These are phyloP conservation scores for Micractinium sp. DNA, from an alignment of 139 green algal genomes.

Conservation along the genomic window DNA sequence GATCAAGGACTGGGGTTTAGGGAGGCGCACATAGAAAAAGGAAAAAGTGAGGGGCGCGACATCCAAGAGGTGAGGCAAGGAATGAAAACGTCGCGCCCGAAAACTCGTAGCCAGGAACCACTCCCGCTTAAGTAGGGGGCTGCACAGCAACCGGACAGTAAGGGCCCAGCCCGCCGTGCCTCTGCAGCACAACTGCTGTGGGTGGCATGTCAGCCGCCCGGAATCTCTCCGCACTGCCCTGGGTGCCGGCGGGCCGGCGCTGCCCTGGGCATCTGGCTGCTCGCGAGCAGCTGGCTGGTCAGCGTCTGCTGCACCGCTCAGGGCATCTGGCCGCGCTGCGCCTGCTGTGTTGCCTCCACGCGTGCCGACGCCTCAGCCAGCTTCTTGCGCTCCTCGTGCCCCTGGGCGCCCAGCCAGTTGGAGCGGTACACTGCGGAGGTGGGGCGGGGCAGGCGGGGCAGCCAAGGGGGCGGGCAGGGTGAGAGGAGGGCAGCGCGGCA, in stretches of 20 bases:
- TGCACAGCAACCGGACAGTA: too few relatives aligned
- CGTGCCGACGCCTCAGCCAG: not conserved
- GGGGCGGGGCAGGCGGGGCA: not conserved
- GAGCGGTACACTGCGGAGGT: slow-evolving; percentile 25
- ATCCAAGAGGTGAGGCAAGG: not conserved
- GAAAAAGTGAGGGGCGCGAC: not conserved
- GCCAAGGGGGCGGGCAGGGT: too few relatives aligned
- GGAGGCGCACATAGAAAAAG: not conserved
- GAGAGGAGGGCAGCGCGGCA: too few relatives aligned
- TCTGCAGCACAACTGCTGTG: too few relatives aligned
- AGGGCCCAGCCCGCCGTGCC: too few relatives aligned
- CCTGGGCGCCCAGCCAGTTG: slow-evolving; percentile 29
- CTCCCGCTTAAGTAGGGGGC: not conserved
- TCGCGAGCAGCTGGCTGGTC: too few relatives aligned
- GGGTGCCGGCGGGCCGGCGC: too few relatives aligned
- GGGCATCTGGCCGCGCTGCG: slow-evolving; percentile 10
- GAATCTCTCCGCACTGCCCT: too few relatives aligned
- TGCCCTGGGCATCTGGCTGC: too few relatives aligned
- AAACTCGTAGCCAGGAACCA: not conserved
- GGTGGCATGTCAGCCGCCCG: too few relatives aligned
- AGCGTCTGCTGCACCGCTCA: not conserved
- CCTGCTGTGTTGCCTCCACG: slow-evolving; percentile 1
- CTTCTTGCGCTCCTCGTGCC: slow-evolving; percentile 40
- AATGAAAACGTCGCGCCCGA: not conserved
- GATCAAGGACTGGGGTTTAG: not conserved